Conservation (phyloP, 1,139 yeast species). For the Sugiyamaella neomexicana region DNA sequence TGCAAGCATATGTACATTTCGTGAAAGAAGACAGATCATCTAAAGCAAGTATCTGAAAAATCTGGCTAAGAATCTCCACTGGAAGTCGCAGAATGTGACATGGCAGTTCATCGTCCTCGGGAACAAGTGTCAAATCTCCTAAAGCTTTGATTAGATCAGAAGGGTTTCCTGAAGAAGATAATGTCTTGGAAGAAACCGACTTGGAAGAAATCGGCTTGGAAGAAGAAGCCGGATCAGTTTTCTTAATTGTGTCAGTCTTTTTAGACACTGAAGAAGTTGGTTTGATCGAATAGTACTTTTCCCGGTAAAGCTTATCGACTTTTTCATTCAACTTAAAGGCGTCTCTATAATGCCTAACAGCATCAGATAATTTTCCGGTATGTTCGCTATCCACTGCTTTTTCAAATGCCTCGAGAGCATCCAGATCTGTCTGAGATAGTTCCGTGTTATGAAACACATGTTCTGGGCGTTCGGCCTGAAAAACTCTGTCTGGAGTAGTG, state of each 20-base stretch:
- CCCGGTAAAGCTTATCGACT: conserved; percentile 69
- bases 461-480: conserved; percentile 24
- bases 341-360: conserved; percentile 67
- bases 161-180: background rate
- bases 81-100: conserved; percentile 62
- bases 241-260: too few relatives aligned
- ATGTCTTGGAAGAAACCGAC: background rate
- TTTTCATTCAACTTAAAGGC: conserved; percentile 60
- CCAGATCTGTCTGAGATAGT: conserved; percentile 25
- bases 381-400: conserved; percentile 70
- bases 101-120: conserved; percentile 47
- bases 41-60: conserved; percentile 55
- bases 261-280: background rate
- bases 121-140: conserved; percentile 36
- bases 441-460: conserved; percentile 24
- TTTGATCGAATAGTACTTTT: conserved; percentile 41
- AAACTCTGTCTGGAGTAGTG: conserved; percentile 13
- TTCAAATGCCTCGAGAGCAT: conserved; percentile 65
- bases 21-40: conserved; percentile 65
- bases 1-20: conserved; percentile 61
- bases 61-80: conserved; percentile 58
- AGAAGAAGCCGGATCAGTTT: too few relatives aligned
- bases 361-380: conserved; percentile 77
- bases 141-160: conserved; percentile 5
- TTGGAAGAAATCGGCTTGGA: background rate